phyloP scores from a whole-genome alignment of 257 asterid genomes.

The Misopates orontium region DNA sequence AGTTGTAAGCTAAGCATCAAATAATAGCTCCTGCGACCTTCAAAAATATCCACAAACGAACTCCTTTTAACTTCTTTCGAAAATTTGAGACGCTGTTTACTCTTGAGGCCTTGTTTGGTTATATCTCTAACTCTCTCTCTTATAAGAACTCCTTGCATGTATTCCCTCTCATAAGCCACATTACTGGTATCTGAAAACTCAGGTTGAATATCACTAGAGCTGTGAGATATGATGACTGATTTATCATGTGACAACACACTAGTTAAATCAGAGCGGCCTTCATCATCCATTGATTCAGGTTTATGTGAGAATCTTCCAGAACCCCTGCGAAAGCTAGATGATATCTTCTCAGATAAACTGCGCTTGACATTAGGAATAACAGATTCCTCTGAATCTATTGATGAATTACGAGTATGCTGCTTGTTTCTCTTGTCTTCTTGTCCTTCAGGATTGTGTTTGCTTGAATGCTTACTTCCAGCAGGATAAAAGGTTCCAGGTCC shows the following conservation, averaged over 20 bases:
- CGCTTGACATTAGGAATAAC: slow-evolving; percentile 45
- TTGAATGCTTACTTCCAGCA: slow-evolving; percentile 52
- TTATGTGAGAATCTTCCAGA: slow-evolving; percentile 48
- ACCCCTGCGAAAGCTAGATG: slow-evolving; percentile 47
- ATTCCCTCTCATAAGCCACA: slow-evolving; percentile 87
- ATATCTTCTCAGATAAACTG: slow-evolving; percentile 61
- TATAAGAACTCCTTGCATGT: slow-evolving; percentile 95
- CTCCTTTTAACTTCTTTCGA: slow-evolving; percentile 54
- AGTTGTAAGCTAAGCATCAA: slow-evolving; percentile 92
- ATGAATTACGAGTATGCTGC: slow-evolving; percentile 40
- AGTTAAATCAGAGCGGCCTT: slow-evolving; percentile 38
- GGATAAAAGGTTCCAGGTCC: slow-evolving; percentile 90
- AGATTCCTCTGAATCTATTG: slow-evolving; percentile 45
- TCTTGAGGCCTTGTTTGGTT: slow-evolving; percentile 51
- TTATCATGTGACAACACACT: slow-evolving; percentile 44
- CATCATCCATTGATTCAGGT: slow-evolving; percentile 41
- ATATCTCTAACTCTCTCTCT: slow-evolving; percentile 60
- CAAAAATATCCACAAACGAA: slow-evolving; percentile 51
- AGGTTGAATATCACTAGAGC: slow-evolving; percentile 50
- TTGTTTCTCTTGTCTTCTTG: slow-evolving; percentile 47
- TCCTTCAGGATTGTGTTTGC: slow-evolving; percentile 42
- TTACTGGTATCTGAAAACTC: slow-evolving; percentile 43
- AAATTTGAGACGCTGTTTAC: slow-evolving; percentile 54
- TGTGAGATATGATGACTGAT: slow-evolving; percentile 42
- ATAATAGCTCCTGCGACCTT: slow-evolving; percentile 73